These are phyloP conservation scores for Phanerochaete sordida DNA, from an alignment of 768 basidiomycete genomes.

Conservation along the genomic window DNA sequence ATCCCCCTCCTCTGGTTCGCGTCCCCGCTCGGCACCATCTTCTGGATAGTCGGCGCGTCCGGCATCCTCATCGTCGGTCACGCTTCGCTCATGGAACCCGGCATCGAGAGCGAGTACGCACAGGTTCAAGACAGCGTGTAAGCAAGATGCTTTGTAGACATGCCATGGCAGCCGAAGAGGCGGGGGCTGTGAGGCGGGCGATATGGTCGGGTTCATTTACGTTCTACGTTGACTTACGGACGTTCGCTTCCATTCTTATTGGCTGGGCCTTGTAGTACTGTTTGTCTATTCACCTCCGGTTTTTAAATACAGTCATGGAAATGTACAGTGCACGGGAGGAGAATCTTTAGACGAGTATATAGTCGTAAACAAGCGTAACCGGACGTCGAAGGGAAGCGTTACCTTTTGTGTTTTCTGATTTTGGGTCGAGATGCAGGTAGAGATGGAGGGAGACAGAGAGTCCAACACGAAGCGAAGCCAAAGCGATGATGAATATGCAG, in stretches of 20 bases:
- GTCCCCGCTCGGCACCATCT: conserved; percentile 77
- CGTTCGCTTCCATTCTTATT: background rate
- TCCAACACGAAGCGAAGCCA: background rate
- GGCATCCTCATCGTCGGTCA: conserved; percentile 82
- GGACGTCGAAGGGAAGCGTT: background rate
- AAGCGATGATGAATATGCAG: background rate
- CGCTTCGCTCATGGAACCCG: conserved; percentile 88
- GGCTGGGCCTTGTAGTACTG: conserved; percentile 1
- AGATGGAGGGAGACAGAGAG: conserved; percentile 6
- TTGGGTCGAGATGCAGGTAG: background rate
- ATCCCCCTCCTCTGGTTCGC: conserved; percentile 82
- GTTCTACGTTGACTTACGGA: background rate
- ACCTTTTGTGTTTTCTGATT: background rate
- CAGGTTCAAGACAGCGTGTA: conserved; percentile 68
- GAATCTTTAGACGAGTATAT: background rate
- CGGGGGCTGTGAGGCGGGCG: background rate
- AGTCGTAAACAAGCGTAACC: background rate
- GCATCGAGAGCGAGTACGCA: conserved; percentile 91
- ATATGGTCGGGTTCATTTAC: background rate
- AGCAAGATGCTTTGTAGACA: conserved; percentile 9
- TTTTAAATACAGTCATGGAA: conserved; percentile 3
- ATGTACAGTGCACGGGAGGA: conserved; percentile 1
- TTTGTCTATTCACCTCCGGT: conserved; percentile 2
- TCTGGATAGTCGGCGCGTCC: conserved; percentile 93
- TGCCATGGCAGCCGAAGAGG: background rate